phyloP scores from a whole-genome alignment of 2,329 filamentous ascomycete genomes.

The Fusarium chlamydosporum region DNA sequence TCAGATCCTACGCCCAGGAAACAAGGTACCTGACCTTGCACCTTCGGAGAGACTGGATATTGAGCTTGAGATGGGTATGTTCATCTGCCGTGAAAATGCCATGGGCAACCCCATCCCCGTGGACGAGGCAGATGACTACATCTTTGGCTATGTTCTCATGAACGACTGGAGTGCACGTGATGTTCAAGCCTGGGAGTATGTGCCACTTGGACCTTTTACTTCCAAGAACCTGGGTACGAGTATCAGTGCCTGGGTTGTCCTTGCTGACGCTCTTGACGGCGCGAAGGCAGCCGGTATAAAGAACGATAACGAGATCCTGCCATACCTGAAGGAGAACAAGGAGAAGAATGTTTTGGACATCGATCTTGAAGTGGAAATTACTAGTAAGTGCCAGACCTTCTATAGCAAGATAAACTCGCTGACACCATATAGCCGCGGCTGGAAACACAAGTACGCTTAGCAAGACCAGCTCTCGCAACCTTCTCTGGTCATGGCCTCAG shows the following conservation, averaged over 20 bases:
- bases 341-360: conserved; percentile 56
- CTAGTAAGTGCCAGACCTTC: conserved; percentile 50
- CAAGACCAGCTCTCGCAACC: conserved; percentile 55
- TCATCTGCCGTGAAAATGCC: conserved; percentile 75
- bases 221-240: conserved; percentile 72
- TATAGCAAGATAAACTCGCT: fast-evolving
- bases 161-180: conserved; percentile 77
- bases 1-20: conserved; percentile 70
- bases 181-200: conserved; percentile 73
- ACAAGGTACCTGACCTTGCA: conserved; percentile 67
- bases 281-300: conserved; percentile 25
- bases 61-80: conserved; percentile 83
- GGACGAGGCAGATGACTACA: conserved; percentile 72
- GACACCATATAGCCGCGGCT: conserved; percentile 45
- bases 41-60: conserved; percentile 77
- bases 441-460: conserved; percentile 46
- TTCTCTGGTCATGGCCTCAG: conserved; percentile 86
- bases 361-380: conserved; percentile 57
- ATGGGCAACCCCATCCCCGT: conserved; percentile 77
- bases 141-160: conserved; percentile 78
- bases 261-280: conserved; percentile 67
- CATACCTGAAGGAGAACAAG: conserved; percentile 69
- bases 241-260: conserved; percentile 74
- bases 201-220: conserved; percentile 73
- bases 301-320: conserved; percentile 57